phyloP scores from a whole-genome alignment of 2,329 filamentous ascomycete genomes.

The Colletotrichum eleusines region DNA sequence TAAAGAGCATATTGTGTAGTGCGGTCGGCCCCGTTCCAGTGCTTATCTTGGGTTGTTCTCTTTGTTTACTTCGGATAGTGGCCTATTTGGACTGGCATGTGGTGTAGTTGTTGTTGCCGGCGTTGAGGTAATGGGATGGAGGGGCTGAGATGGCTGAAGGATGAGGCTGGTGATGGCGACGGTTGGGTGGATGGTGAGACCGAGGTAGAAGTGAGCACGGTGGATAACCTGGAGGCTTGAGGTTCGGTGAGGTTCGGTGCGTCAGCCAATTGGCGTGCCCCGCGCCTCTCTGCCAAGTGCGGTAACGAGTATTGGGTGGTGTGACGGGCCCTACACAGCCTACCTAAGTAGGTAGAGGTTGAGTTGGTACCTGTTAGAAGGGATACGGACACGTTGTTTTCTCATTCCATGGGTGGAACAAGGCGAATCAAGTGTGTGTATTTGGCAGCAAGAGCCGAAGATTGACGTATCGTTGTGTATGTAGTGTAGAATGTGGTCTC shows the following conservation, averaged over 20 bases:
- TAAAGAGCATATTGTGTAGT: conserved; percentile 80
- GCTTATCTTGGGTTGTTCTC: background rate
- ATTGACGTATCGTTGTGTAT: background rate
- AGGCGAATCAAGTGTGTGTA: background rate
- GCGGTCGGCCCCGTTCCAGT: conserved; percentile 17
- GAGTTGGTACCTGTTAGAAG: background rate
- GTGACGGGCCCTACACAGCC: background rate
- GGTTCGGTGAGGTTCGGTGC: background rate
- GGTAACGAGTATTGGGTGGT: background rate
- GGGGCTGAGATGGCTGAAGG: background rate
- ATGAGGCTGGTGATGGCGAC: background rate
- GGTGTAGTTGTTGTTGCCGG: background rate
- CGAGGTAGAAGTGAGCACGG: background rate
- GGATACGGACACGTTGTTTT: background rate
- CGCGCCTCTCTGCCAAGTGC: background rate
- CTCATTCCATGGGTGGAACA: background rate
- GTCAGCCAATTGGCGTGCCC: background rate
- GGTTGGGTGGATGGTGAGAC: conserved; percentile 4
- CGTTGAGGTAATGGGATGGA: background rate
- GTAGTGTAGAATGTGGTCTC: background rate
- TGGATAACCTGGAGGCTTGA: background rate
- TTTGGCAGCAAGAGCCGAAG: background rate
- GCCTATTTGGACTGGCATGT: background rate
- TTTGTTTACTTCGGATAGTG: background rate
- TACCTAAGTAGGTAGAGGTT: background rate